A percentile compares a stretch with the other conserved stretches of the same genome.
Evolutionary conservation across 768 basidiomycete genomes (phyloP).

Genomic region (Exidia glandulosa): DNA sequence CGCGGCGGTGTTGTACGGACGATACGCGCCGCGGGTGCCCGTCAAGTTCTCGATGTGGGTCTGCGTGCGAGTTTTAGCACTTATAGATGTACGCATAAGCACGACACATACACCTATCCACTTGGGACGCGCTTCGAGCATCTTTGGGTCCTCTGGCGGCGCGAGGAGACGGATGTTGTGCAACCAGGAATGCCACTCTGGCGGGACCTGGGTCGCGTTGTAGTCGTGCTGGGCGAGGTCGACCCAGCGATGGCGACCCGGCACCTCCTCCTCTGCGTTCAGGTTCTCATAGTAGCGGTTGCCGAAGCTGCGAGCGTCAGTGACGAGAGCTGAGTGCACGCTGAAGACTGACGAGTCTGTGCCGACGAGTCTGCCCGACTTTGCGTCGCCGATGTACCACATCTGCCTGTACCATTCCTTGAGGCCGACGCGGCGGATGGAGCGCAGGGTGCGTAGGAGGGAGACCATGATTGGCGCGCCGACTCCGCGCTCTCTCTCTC

Average conservation of each 20-base stretch:
- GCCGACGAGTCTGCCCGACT: conserved; percentile 67
- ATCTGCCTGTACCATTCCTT: conserved; percentile 85
- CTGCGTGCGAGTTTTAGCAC: conserved; percentile 26
- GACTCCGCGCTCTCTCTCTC: neutral
- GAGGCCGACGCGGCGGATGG: conserved; percentile 61
- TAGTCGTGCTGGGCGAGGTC: conserved; percentile 91
- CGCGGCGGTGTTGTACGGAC: conserved; percentile 73
- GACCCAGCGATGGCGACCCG: conserved; percentile 96
- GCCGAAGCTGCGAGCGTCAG: conserved; percentile 56
- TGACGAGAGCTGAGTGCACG: neutral
- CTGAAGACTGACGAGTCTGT: conserved; percentile 67
- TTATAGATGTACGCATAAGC: neutral
- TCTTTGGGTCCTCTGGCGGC: conserved; percentile 61
- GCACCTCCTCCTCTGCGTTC: conserved; percentile 77
- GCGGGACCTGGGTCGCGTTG: conserved; percentile 87
- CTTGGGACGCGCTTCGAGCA: conserved; percentile 56
- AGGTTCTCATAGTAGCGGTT: conserved; percentile 92
- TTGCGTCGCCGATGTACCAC: conserved; percentile 92
- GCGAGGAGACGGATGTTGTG: conserved; percentile 78
- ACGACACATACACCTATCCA: conserved; percentile 69
- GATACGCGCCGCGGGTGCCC: conserved; percentile 85
- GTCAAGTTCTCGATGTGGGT: conserved; percentile 83
- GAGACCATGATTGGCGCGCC: conserved; percentile 43
- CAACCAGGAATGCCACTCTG: conserved; percentile 97
- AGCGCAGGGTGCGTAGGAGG: conserved; percentile 63